phyloP scores from a whole-genome alignment of 176 grass and related monocot species.

The Triticum urartu region DNA sequence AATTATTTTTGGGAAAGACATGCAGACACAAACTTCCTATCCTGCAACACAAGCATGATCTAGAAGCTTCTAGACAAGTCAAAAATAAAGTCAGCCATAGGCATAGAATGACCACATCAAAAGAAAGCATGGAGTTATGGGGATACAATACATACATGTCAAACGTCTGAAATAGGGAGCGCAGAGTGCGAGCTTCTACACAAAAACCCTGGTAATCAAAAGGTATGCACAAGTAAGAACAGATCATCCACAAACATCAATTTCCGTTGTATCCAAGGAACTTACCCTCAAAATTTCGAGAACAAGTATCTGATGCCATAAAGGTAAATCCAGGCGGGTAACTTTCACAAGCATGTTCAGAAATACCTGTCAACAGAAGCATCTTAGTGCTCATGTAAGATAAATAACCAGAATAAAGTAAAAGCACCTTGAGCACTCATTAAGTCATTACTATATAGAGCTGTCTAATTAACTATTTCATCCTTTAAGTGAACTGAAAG shows the following conservation, averaged over 20 bases:
- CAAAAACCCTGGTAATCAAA: conserved; percentile 81
- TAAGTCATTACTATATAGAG: background rate
- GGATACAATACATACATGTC: conserved; percentile 74
- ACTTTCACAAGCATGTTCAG: conserved; percentile 98
- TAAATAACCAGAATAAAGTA: conserved; percentile 27
- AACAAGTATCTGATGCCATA: conserved; percentile 99
- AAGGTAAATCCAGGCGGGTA: conserved; percentile 85
- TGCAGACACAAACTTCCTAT: conserved; percentile 25
- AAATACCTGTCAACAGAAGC: conserved; percentile 70
- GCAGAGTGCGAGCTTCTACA: conserved; percentile 83
- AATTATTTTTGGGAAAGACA: background rate
- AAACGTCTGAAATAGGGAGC: conserved; percentile 90
- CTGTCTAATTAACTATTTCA: conserved; percentile 16
- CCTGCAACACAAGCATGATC: conserved; percentile 27
- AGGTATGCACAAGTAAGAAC: conserved; percentile 16
- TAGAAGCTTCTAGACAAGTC: background rate
- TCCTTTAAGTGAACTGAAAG: conserved; percentile 2
- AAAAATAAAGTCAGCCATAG: conserved; percentile 5
- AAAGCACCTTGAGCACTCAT: background rate
- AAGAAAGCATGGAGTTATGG: conserved; percentile 16
- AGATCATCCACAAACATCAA: conserved; percentile 12
- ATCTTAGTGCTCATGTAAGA: conserved; percentile 32
- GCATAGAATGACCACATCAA: conserved; percentile 21
- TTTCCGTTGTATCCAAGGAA: conserved; percentile 20
- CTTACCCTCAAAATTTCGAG: conserved; percentile 97